Conservation (phyloP, 495 filamentous ascomycete species). For the Lophiotrema nucula region DNA sequence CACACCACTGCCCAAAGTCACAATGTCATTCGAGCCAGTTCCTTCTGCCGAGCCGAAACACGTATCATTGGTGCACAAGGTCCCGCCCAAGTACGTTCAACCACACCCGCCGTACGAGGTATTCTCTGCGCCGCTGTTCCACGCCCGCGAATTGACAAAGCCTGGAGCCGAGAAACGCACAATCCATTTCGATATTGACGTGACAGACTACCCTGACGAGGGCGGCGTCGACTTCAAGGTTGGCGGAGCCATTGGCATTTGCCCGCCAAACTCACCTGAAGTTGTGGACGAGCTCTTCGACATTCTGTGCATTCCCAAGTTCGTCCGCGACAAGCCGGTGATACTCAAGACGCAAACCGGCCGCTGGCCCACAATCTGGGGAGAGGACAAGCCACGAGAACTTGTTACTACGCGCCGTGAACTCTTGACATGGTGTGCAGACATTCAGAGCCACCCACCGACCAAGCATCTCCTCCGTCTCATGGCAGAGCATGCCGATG, state of each 20-base stretch:
- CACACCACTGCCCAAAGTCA: conserved; percentile 69
- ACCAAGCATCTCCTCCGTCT: conserved; percentile 84
- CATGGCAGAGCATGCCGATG: conserved; percentile 78
- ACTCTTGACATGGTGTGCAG: conserved; percentile 89
- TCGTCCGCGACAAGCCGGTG: conserved; percentile 77
- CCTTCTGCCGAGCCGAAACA: conserved; percentile 31
- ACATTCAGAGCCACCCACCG: conserved; percentile 88
- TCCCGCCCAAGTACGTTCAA: conserved; percentile 86
- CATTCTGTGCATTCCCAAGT: conserved; percentile 70
- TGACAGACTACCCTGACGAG: conserved; percentile 90
- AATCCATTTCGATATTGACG: conserved; percentile 94
- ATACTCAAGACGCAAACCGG: conserved; percentile 73
- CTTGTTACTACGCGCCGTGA: conserved; percentile 85
- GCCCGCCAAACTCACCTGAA: conserved; percentile 75
- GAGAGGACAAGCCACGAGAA: conserved; percentile 79
- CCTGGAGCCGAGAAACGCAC: conserved; percentile 94
- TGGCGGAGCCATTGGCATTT: conserved; percentile 90
- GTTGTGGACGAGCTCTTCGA: conserved; percentile 83
- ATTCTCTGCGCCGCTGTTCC: conserved; percentile 77
- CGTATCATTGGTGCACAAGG: conserved; percentile 48
- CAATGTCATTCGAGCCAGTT: conserved; percentile 61
- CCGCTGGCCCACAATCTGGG: conserved; percentile 97
- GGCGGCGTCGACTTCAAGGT: conserved; percentile 90
- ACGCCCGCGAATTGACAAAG: conserved; percentile 80
- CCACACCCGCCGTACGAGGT: conserved; percentile 94